Evolutionary conservation across 2,329 filamentous ascomycete genomes (phyloP).

Genomic region (Pseudohalonectria lignicola): DNA sequence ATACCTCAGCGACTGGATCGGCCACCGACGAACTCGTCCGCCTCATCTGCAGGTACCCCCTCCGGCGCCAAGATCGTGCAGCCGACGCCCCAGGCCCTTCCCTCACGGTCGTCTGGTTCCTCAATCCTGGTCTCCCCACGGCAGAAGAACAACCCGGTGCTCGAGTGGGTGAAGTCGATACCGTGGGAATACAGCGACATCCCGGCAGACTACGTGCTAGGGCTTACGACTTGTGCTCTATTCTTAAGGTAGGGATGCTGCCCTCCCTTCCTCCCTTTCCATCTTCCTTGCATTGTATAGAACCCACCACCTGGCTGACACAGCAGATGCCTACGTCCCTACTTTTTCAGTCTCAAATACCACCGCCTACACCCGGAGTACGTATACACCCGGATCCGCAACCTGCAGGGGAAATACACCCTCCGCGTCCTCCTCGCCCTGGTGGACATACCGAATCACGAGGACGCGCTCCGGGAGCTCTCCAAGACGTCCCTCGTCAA

Average conservation of each 20-base stretch:
- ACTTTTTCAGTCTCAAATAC: constrained; percentile 91
- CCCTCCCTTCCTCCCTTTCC: neutral
- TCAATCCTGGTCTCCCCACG: constrained; percentile 83
- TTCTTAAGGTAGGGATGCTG: constrained; percentile 71
- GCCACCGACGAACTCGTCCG: constrained; percentile 22
- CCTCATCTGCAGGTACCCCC: neutral
- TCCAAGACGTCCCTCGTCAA: constrained; percentile 90
- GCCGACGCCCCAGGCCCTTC: constrained; percentile 77
- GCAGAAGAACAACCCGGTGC: constrained; percentile 89
- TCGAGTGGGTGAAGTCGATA: constrained; percentile 69
- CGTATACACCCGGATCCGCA: constrained; percentile 85
- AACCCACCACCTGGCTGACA: too few relatives aligned
- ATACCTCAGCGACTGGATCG: constrained; percentile 46
- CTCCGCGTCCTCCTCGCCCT: constrained; percentile 79
- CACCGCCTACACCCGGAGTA: constrained; percentile 96
- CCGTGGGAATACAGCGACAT: constrained; percentile 94
- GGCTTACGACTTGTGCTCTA: constrained; percentile 76
- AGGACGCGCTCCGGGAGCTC: constrained; percentile 79
- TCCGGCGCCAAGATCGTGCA: constrained; percentile 55
- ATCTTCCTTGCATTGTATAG: too few relatives aligned
- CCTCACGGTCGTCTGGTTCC: constrained; percentile 53
- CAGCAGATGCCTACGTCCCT: too few relatives aligned
- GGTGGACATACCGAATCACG: constrained; percentile 92
- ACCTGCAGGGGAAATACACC: constrained; percentile 74
- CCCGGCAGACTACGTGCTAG: constrained; percentile 86